Conservation (phyloP, 495 filamentous ascomycete species). For the Xylona heveae region DNA sequence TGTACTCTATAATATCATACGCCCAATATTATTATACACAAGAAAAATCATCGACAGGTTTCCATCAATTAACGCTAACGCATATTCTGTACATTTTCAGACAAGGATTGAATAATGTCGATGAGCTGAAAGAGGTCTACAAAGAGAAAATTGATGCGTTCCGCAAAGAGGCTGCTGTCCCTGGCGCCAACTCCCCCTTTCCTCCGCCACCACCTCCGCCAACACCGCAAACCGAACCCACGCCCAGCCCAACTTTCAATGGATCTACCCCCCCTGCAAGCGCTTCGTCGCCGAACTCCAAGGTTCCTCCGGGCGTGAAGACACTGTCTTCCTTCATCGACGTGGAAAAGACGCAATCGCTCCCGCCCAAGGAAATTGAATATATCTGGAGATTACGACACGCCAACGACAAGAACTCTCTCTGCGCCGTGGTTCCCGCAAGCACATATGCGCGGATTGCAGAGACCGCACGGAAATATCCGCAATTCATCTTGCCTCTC, state of each 20-base stretch:
- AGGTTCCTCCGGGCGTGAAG: constrained; percentile 38
- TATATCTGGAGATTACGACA: constrained; percentile 85
- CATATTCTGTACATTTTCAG: too few species aligned
- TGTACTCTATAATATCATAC: too few species aligned
- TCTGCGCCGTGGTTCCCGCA: constrained; percentile 62
- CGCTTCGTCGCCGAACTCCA: constrained; percentile 11
- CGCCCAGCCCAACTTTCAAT: constrained; percentile 11
- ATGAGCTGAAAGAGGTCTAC: constrained; percentile 64
- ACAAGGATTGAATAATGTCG: constrained; percentile 51
- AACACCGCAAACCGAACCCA: constrained; percentile 7
- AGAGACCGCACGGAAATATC: constrained; percentile 43
- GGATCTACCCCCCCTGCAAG: too few species aligned
- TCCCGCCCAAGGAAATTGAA: constrained; percentile 67
- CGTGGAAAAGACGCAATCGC: constrained; percentile 44
- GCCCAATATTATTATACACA: too few species aligned
- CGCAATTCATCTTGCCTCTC: constrained; percentile 79
- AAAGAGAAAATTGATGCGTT: constrained; percentile 54
- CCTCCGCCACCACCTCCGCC: constrained; percentile 14
- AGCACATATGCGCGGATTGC: constrained; percentile 48
- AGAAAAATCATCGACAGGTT: too few species aligned
- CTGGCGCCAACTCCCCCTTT: constrained; percentile 5
- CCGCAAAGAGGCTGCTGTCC: constrained; percentile 19
- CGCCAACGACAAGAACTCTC: constrained; percentile 39
- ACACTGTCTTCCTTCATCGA: constrained; percentile 69
- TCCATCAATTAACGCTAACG: too few species aligned